Conservation (phyloP, 495 filamentous ascomycete genomes). For the Eremomyces bilateralis region DNA sequence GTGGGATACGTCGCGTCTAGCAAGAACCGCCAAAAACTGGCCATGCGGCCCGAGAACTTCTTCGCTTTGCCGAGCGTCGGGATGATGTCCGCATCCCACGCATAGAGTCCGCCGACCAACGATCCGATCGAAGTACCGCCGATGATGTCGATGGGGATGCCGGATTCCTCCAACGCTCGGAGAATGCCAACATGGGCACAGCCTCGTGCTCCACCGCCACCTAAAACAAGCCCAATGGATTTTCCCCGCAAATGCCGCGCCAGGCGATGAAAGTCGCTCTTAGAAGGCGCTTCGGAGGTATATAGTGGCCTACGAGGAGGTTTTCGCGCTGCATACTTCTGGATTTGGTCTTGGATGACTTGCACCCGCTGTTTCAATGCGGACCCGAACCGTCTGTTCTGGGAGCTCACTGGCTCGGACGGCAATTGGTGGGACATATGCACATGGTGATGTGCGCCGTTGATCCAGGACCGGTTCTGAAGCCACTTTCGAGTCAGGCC, state of each 20-base stretch:
- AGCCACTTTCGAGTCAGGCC: slow-evolving; percentile 78
- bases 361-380: slow-evolving; percentile 84
- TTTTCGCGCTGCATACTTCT: slow-evolving; percentile 82
- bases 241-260: slow-evolving; percentile 82
- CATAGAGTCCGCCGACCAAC: slow-evolving; percentile 89
- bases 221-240: slow-evolving; percentile 82
- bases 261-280: slow-evolving; percentile 87
- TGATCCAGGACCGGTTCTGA: slow-evolving; percentile 89
- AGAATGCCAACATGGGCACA: slow-evolving; percentile 87
- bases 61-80: slow-evolving; percentile 92
- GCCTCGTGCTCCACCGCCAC: slow-evolving; percentile 79
- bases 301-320: slow-evolving; percentile 76
- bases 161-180: slow-evolving; percentile 83
- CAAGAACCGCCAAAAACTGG: slow-evolving; percentile 91
- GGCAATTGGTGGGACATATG: slow-evolving; percentile 84
- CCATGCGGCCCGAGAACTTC: slow-evolving; percentile 93
- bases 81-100: slow-evolving; percentile 86
- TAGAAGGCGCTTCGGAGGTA: slow-evolving; percentile 76
- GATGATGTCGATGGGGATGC: slow-evolving; percentile 88
- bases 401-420: slow-evolving; percentile 53
- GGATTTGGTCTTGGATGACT: slow-evolving; percentile 85
- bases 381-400: slow-evolving; percentile 56
- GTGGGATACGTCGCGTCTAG: slow-evolving; percentile 91
- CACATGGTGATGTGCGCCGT: slow-evolving; percentile 94
- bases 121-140: slow-evolving; percentile 96